Conservation (phyloP, 345 rosid species). For the Schrenkiella parvula region DNA sequence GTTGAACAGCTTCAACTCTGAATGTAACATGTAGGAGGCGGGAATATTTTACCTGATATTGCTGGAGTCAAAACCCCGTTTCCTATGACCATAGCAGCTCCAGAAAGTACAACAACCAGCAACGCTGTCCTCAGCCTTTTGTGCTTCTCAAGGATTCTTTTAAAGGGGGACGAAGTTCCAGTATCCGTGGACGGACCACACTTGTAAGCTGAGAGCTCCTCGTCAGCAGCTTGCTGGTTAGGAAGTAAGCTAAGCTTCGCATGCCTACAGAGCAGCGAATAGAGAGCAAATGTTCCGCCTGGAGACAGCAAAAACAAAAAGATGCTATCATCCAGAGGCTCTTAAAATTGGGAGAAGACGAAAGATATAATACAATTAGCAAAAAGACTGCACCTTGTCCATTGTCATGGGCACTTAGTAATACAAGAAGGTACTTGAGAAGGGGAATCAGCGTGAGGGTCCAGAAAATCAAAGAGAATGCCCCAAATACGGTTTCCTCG, state of each 20-base stretch:
- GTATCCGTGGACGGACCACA: constrained; percentile 48
- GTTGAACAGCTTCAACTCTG: background rate
- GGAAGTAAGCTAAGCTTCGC: constrained; percentile 85
- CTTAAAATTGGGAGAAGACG: background rate
- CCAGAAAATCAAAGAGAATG: constrained; percentile 90
- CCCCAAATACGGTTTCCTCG: constrained; percentile 74
- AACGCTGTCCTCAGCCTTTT: constrained; percentile 63
- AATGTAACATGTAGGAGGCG: background rate
- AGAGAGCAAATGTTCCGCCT: constrained; percentile 93
- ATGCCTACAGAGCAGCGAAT: constrained; percentile 85
- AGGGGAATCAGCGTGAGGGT: constrained; percentile 75
- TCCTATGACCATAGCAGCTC: constrained; percentile 92
- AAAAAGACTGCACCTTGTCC: constrained; percentile 60
- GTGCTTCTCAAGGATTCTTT: constrained; percentile 75
- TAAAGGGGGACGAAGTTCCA: constrained; percentile 47
- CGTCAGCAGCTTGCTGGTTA: constrained; percentile 96
- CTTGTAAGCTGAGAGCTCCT: constrained; percentile 83
- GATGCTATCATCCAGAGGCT: constrained; percentile 2
- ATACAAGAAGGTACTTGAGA: constrained; percentile 57
- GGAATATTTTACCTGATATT: constrained; percentile 55
- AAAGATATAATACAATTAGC: background rate
- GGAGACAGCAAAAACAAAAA: constrained; percentile 24
- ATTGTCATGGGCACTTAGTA: constrained; percentile 73
- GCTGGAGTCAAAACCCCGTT: constrained; percentile 91
- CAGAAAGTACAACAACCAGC: constrained; percentile 68